Percentiles rank a stretch among this genome's conserved stretches.
phyloP scores from a whole-genome alignment of 768 basidiomycete genomes.

The Sarcomyxa edulis region DNA sequence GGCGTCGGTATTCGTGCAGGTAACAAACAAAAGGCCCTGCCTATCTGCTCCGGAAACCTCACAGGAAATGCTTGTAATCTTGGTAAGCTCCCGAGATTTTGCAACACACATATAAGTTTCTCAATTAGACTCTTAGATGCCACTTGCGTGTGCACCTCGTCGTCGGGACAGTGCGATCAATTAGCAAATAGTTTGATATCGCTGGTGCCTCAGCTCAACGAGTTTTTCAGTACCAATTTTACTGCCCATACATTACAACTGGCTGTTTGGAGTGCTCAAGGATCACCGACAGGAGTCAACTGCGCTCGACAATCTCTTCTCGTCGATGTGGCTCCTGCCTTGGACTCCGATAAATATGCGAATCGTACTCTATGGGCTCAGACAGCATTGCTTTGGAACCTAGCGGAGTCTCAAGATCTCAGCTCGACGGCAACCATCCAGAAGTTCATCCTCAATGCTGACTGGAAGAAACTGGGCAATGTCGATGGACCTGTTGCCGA shows the following conservation, averaged over 20 bases:
- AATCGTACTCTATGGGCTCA: slow-evolving; percentile 56
- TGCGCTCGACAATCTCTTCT: slow-evolving; percentile 51
- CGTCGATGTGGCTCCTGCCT: slow-evolving; percentile 45
- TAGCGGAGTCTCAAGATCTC: slow-evolving; percentile 45
- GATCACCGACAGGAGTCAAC: slow-evolving; percentile 31
- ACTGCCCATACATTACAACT: slow-evolving; percentile 37
- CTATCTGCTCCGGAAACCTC: slow-evolving; percentile 34
- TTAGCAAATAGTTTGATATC: slow-evolving; percentile 48
- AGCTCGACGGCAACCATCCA: slow-evolving; percentile 32
- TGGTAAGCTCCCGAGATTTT: slow-evolving; percentile 46
- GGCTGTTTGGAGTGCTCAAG: slow-evolving; percentile 47
- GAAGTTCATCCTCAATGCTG: slow-evolving; percentile 39
- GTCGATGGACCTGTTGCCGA: slow-evolving; percentile 35
- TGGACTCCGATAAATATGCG: slow-evolving; percentile 32
- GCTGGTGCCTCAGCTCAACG: slow-evolving; percentile 45
- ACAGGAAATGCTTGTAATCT: slow-evolving; percentile 52
- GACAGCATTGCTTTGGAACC: slow-evolving; percentile 55
- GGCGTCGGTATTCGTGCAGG: slow-evolving; percentile 35
- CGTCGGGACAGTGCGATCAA: slow-evolving; percentile 39
- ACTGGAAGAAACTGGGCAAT: slow-evolving; percentile 37
- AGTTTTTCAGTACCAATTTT: slow-evolving; percentile 39
- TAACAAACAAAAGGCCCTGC: slow-evolving; percentile 12
- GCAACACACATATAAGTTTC: not conserved
- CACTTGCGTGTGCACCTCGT: slow-evolving; percentile 55
- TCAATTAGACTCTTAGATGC: slow-evolving; percentile 37